Evolutionary conservation across 805 yeast species (phyloP).

Genomic region (Barnettozyma sucrosica): DNA sequence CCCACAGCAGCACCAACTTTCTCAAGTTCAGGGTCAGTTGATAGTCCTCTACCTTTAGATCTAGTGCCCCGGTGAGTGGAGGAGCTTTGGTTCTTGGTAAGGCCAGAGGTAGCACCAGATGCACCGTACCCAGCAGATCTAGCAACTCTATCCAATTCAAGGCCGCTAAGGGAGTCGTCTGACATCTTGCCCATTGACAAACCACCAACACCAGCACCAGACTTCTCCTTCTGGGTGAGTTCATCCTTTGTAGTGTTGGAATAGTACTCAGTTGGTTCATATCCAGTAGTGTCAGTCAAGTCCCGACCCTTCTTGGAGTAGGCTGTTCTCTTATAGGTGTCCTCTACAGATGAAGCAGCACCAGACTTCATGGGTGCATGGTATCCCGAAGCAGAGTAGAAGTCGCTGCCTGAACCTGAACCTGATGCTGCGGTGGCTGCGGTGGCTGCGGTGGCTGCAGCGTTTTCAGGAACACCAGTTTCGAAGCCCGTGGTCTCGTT

Average conservation of each 20-base stretch:
- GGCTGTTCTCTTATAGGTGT: conserved; percentile 15
- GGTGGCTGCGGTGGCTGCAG: conserved; percentile 18
- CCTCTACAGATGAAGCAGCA: conserved; percentile 16
- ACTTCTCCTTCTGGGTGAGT: conserved; percentile 2
- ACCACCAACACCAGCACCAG: neutral
- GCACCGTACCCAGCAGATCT: conserved; percentile 6
- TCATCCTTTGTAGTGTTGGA: conserved; percentile 5
- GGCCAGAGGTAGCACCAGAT: conserved; percentile 7
- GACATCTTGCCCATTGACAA: neutral
- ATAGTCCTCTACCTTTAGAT: neutral
- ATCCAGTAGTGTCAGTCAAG: conserved; percentile 16
- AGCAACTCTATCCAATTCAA: neutral
- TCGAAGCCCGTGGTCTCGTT: conserved; percentile 8
- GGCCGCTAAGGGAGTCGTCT: neutral
- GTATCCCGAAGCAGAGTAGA: conserved; percentile 8
- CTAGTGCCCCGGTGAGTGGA: neutral
- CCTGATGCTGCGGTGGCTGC: conserved; percentile 19
- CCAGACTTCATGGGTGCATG: conserved; percentile 9
- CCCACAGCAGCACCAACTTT: conserved; percentile 3
- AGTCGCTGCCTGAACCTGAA: conserved; percentile 8
- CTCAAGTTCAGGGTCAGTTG: conserved; percentile 2
- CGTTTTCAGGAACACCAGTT: neutral
- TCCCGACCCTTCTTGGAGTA: conserved; percentile 8
- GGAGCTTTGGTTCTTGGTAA: neutral
- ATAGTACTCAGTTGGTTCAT: conserved; percentile 20